Conservation (phyloP, 495 filamentous ascomycete species). For the Penicillium odoratum region DNA sequence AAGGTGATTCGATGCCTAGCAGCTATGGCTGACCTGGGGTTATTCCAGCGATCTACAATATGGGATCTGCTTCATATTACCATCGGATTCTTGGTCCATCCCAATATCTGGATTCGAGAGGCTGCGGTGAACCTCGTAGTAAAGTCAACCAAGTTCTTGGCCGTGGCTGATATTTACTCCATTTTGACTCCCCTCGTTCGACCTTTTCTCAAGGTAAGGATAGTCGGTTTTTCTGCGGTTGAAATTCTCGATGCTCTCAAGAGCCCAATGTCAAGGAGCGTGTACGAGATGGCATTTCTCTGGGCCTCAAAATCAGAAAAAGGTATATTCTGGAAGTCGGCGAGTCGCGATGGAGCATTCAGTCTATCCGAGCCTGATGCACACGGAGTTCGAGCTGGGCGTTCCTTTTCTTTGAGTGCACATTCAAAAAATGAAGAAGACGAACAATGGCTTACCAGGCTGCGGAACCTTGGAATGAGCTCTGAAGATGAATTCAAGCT, state of each 20-base stretch:
- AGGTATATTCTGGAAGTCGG: constrained; percentile 81
- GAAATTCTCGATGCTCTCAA: constrained; percentile 80
- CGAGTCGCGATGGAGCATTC: constrained; percentile 61
- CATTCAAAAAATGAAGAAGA: constrained; percentile 84
- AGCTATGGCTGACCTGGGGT: constrained; percentile 83
- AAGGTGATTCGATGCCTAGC: constrained; percentile 85
- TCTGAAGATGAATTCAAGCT: constrained; percentile 89
- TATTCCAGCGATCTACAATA: constrained; percentile 79
- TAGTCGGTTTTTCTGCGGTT: constrained; percentile 65
- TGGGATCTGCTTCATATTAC: constrained; percentile 85
- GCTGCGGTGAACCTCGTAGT: constrained; percentile 81
- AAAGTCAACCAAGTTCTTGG: constrained; percentile 73
- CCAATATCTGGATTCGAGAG: constrained; percentile 93
- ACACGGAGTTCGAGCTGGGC: constrained; percentile 25
- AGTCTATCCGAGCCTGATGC: constrained; percentile 51
- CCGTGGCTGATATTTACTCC: constrained; percentile 76
- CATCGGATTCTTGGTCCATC: constrained; percentile 84
- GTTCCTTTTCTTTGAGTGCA: constrained; percentile 36
- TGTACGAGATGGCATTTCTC: constrained; percentile 80
- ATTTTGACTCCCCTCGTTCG: constrained; percentile 76
- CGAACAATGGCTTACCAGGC: constrained; percentile 84
- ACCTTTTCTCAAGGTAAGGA: constrained; percentile 75
- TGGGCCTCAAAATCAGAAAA: constrained; percentile 83
- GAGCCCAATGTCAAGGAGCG: constrained; percentile 71
- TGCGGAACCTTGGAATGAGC: constrained; percentile 81